A percentile compares a stretch with the other conserved stretches of the same genome.
Conservation (phyloP, 371 early-diverging fungal species). For the Rhizopus microsporus region DNA sequence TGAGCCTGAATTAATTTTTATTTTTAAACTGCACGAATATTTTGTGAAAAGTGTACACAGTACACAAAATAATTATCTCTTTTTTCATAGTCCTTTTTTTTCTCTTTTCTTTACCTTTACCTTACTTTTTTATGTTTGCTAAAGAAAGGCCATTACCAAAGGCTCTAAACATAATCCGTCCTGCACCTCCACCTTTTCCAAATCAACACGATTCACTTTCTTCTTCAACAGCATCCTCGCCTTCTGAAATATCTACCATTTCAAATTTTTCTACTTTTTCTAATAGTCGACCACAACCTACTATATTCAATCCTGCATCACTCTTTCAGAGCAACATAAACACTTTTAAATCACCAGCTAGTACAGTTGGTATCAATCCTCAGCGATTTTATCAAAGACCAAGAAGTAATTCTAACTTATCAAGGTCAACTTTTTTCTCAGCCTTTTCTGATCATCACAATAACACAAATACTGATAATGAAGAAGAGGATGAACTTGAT, state of each 20-base stretch:
- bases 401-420: slow-evolving; percentile 32
- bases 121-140: slow-evolving; percentile 15
- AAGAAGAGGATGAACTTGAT: slow-evolving; percentile 14
- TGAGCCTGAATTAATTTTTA: too few relatives aligned
- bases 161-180: slow-evolving; percentile 38
- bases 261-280: slow-evolving; percentile 21
- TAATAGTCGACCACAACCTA: slow-evolving; percentile 20
- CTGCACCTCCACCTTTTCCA: slow-evolving; percentile 21
- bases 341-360: slow-evolving; percentile 12
- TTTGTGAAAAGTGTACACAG: not conserved
- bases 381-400: slow-evolving; percentile 30
- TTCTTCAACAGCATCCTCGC: slow-evolving; percentile 26
- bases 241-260: slow-evolving; percentile 26
- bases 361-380: slow-evolving; percentile 27
- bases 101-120: slow-evolving; percentile 8
- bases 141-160: slow-evolving; percentile 32
- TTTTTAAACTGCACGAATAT: too few relatives aligned
- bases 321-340: slow-evolving; percentile 24
- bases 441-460: slow-evolving; percentile 8
- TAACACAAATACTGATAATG: not conserved
- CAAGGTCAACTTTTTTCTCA: slow-evolving; percentile 26
- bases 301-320: slow-evolving; percentile 21
- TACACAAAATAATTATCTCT: slow-evolving; percentile 4
- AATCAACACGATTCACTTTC: slow-evolving; percentile 23
- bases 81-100: slow-evolving; percentile 8